Evolutionary conservation across 352 stramenopile species (phyloP).

Genomic region (Phytophthora parvispora): DNA sequence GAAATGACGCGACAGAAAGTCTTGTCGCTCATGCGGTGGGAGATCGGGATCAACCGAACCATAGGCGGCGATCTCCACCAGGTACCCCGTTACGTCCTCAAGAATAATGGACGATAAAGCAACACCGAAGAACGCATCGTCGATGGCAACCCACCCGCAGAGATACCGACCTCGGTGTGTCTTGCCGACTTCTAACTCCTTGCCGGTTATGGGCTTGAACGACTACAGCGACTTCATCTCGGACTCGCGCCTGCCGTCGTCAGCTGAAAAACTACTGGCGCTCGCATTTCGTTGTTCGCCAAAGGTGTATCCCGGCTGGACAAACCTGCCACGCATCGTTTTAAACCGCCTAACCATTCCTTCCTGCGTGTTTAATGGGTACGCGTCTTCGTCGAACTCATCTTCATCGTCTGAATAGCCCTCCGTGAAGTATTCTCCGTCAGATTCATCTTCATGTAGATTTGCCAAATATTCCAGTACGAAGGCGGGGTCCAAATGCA

Average conservation of each 20-base stretch:
- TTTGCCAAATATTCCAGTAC: slow-evolving; percentile 9
- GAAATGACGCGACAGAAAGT: slow-evolving; percentile 15
- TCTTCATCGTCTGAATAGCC: slow-evolving; percentile 1
- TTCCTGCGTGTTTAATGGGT: slow-evolving; percentile 10
- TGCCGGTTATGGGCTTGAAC: slow-evolving; percentile 31
- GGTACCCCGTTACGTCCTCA: not conserved
- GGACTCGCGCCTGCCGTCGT: slow-evolving; percentile 15
- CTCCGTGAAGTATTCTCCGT: not conserved
- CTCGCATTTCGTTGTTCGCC: slow-evolving; percentile 5
- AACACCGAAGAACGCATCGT: not conserved
- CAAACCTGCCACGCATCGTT: slow-evolving; percentile 24
- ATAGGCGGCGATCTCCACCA: slow-evolving; percentile 28
- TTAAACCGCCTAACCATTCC: slow-evolving; percentile 32
- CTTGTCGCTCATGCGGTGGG: slow-evolving; percentile 14
- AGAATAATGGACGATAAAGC: not conserved
- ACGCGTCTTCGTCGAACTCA: slow-evolving; percentile 3
- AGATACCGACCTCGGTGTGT: not conserved
- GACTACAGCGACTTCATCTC: slow-evolving; percentile 11
- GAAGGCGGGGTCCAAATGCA: slow-evolving; percentile 8
- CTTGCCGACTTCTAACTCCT: not conserved
- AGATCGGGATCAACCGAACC: slow-evolving; percentile 17
- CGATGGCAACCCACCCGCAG: not conserved
- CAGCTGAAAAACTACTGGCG: not conserved
- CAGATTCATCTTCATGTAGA: slow-evolving; percentile 8
- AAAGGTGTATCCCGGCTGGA: slow-evolving; percentile 22